Conservation (phyloP, 2,329 filamentous ascomycete species). For the Alternaria sp. region DNA sequence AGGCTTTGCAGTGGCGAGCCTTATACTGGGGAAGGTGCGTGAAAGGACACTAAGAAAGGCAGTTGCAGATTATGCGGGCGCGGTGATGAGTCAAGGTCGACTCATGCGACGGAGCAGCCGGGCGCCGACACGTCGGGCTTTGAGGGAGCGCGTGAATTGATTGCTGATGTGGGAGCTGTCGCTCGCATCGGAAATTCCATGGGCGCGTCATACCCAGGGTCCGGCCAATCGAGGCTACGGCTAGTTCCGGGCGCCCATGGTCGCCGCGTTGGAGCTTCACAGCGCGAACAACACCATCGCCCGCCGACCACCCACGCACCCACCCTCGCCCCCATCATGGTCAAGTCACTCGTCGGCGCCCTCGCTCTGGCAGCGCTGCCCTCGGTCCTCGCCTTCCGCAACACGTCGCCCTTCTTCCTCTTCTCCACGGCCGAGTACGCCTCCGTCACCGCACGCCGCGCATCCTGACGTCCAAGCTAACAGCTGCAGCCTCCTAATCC, state of each 20-base stretch:
- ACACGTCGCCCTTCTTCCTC: conserved; percentile 88
- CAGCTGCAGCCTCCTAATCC: conserved; percentile 36
- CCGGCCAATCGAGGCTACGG: conserved; percentile 8
- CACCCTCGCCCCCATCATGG: conserved; percentile 38
- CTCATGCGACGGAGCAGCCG: conserved; percentile 10
- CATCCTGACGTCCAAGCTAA: conserved; percentile 29
- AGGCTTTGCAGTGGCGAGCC: conserved; percentile 27
- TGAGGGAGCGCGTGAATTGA: neutral
- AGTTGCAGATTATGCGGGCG: conserved; percentile 7
- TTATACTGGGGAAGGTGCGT: conserved; percentile 7
- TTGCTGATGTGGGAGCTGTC: conserved; percentile 3
- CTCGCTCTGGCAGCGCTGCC: conserved; percentile 60
- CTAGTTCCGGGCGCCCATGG: conserved; percentile 7
- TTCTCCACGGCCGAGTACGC: conserved; percentile 83
- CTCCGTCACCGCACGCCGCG: conserved; percentile 8
- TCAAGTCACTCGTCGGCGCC: conserved; percentile 55
- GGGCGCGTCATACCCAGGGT: conserved; percentile 36
- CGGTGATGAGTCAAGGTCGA: conserved; percentile 16
- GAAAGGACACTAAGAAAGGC: conserved; percentile 6
- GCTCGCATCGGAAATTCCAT: conserved; percentile 21
- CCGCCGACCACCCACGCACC: conserved; percentile 11
- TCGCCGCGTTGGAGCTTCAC: conserved; percentile 21
- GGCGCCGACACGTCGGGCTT: conserved; percentile 1
- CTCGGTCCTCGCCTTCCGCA: conserved; percentile 74
- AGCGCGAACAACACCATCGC: conserved; percentile 16